Percentiles rank a stretch among this genome's conserved stretches.
These are phyloP conservation scores for Trametes versicolor DNA, from an alignment of 1,284 basidiomycete genomes.

Conservation along the genomic window DNA sequence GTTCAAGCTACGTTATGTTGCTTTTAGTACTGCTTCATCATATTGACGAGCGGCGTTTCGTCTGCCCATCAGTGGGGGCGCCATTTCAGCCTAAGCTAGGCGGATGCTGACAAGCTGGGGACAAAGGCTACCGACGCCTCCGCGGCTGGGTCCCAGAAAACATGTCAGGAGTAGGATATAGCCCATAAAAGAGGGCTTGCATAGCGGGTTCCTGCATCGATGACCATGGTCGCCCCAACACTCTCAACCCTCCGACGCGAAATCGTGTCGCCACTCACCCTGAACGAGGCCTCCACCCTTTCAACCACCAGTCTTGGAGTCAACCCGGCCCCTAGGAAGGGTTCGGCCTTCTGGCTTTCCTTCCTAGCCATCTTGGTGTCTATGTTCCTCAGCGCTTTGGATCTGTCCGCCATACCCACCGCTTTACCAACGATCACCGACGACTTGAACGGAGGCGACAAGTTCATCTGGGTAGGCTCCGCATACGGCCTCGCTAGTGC, in stretches of 20 bases:
- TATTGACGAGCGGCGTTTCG: neutral
- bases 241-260: neutral
- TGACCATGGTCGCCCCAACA: neutral
- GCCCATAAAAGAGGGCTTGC: neutral
- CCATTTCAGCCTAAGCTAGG: neutral
- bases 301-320: neutral
- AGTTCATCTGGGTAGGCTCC: slow-evolving; percentile 41
- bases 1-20: neutral
- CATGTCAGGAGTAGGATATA: neutral
- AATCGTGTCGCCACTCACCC: neutral
- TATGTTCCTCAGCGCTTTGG: slow-evolving; percentile 40
- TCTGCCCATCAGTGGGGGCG: neutral
- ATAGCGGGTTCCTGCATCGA: neutral
- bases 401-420: slow-evolving; percentile 39
- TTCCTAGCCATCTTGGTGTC: slow-evolving; percentile 35
- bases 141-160: neutral
- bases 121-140: neutral
- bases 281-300: neutral
- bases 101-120: neutral
- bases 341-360: slow-evolving; percentile 38
- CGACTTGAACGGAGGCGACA: slow-evolving; percentile 39
- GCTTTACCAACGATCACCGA: slow-evolving; percentile 41
- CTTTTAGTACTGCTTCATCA: neutral
- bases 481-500: slow-evolving; percentile 40
- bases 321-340: slow-evolving; percentile 6